A percentile compares a stretch with the other conserved stretches of the same genome.
Evolutionary conservation across 139 green algal species (phyloP).

Genomic region (Asterochloris sp.): DNA sequence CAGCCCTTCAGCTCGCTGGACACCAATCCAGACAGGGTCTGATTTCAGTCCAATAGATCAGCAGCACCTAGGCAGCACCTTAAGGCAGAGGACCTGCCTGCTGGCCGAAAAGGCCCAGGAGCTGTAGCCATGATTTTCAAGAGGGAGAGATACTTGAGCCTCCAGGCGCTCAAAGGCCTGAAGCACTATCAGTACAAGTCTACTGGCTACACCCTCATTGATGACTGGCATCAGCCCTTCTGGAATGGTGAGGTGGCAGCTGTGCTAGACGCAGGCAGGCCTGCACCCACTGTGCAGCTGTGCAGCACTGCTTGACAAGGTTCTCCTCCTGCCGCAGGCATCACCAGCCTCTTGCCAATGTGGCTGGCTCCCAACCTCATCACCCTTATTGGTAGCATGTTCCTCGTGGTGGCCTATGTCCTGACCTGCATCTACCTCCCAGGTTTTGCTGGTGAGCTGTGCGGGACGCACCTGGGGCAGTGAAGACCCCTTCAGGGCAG

Average conservation of each 20-base stretch:
- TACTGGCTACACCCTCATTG: constrained; percentile 77
- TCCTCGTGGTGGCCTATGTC: constrained; percentile 58
- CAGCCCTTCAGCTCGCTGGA: too few species aligned
- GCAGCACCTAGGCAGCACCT: too few species aligned
- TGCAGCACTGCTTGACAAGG: background rate
- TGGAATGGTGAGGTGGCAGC: constrained; percentile 65
- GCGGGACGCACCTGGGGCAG: background rate
- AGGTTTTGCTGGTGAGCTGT: constrained; percentile 50
- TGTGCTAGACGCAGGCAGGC: background rate
- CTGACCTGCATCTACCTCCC: constrained; percentile 52
- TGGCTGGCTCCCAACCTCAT: constrained; percentile 96
- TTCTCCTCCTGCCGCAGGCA: constrained; percentile 21
- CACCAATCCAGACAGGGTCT: too few species aligned
- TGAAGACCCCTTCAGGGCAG: background rate
- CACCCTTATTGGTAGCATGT: constrained; percentile 70
- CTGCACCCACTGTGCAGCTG: background rate
- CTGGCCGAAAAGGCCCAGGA: too few species aligned
- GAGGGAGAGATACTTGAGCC: constrained; percentile 22
- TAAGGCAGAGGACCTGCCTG: too few species aligned
- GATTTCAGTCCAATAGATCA: too few species aligned
- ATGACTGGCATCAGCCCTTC: constrained; percentile 71
- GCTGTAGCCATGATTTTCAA: too few species aligned
- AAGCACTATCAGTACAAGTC: constrained; percentile 80
- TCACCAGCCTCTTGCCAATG: constrained; percentile 53
- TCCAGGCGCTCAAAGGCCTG: constrained; percentile 63